These are phyloP conservation scores for Malus sylvestris DNA, from an alignment of 306 rosid genomes.

Conservation along the genomic window DNA sequence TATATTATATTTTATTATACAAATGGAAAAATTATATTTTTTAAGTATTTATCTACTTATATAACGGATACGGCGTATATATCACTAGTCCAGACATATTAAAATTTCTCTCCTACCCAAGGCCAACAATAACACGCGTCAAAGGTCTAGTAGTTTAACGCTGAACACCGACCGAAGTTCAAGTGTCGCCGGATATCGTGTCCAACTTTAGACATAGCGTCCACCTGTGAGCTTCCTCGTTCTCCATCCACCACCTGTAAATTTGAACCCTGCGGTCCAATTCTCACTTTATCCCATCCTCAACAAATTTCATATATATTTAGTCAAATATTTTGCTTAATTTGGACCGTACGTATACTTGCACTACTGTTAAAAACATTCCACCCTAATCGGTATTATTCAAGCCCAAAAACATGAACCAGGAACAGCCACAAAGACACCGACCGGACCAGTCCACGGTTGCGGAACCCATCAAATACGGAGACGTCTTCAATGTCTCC, in stretches of 20 bases:
- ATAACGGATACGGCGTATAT: too few species aligned
- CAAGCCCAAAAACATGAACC: slow-evolving; percentile 21
- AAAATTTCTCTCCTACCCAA: too few species aligned
- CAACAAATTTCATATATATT: not conserved
- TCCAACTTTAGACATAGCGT: not conserved
- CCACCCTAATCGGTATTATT: not conserved
- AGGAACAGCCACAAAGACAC: slow-evolving; percentile 16
- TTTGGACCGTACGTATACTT: not conserved
- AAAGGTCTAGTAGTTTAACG: not conserved
- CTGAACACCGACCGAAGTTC: not conserved
- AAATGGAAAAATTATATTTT: too few species aligned
- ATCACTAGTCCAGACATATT: too few species aligned
- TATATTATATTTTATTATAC: too few species aligned
- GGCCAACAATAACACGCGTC: not conserved
- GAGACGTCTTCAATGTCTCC: slow-evolving; percentile 55
- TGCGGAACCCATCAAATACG: slow-evolving; percentile 44
- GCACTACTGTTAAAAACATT: too few species aligned
- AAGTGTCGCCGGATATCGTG: not conserved
- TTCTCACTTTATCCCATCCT: not conserved
- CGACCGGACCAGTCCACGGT: not conserved
- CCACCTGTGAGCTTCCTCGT: not conserved
- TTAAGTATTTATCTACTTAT: too few species aligned
- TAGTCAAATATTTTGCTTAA: not conserved
- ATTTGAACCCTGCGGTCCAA: not conserved
- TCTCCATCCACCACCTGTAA: not conserved